phyloP scores from a whole-genome alignment of 345 rosid species.

The Aethionema arabicum region DNA sequence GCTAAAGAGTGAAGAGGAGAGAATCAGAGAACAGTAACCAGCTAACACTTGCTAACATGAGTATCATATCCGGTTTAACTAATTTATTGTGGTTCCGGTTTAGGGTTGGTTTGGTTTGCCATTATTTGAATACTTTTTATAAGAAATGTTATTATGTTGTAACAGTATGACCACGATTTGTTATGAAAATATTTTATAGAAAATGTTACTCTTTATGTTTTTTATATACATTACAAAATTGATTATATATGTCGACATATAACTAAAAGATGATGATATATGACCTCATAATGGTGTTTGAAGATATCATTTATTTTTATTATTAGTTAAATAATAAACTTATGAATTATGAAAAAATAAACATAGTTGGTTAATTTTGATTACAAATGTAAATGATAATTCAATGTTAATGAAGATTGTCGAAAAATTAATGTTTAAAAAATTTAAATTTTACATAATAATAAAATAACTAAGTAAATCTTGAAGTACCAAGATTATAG shows the following conservation, averaged over 20 bases:
- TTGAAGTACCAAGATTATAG: too few relatives aligned
- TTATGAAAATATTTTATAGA: background rate
- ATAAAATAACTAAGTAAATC: too few relatives aligned
- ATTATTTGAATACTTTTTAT: background rate
- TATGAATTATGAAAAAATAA: too few relatives aligned
- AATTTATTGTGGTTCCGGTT: background rate
- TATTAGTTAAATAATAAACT: too few relatives aligned
- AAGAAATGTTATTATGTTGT: slow-evolving; percentile 8
- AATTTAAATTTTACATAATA: too few relatives aligned
- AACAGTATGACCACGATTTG: background rate
- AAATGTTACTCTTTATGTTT: too few relatives aligned
- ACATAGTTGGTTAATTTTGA: too few relatives aligned
- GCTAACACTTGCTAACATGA: background rate
- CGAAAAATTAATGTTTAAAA: too few relatives aligned
- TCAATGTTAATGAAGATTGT: too few relatives aligned
- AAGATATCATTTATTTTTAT: background rate
- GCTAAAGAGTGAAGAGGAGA: slow-evolving; percentile 7
- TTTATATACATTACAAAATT: background rate
- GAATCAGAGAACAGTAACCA: too few relatives aligned
- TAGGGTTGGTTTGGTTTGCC: slow-evolving; percentile 6
- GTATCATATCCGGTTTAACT: background rate
- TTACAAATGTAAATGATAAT: too few relatives aligned
- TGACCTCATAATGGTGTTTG: background rate
- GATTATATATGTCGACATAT: background rate
- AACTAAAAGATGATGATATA: background rate